phyloP scores from a whole-genome alignment of 345 rosid genomes.

The Reutealis trisperma region DNA sequence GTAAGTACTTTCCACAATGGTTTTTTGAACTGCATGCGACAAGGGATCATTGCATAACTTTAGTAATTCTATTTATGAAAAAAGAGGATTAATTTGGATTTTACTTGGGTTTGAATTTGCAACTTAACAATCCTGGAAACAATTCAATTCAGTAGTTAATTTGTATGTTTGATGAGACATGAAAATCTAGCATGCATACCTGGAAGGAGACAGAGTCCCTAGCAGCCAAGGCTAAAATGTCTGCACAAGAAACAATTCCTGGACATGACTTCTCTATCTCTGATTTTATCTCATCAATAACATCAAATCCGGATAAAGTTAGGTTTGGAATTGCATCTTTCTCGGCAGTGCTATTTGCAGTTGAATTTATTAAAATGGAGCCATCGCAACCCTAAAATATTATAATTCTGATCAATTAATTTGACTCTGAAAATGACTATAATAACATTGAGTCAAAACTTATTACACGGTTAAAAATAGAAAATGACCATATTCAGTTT shows the following conservation, averaged over 20 bases:
- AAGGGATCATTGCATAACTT: no score
- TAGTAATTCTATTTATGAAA: no score
- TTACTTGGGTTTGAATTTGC: no score
- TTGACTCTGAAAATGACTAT: no score
- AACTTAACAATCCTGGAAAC: no score
- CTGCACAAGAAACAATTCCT: slow-evolving; percentile 69
- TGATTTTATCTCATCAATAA: slow-evolving; percentile 56
- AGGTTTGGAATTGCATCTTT: slow-evolving; percentile 57
- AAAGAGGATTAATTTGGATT: no score
- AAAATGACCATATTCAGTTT: no score
- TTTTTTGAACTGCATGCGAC: slow-evolving; percentile 38
- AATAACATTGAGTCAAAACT: neutral
- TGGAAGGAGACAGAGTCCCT: slow-evolving; percentile 59
- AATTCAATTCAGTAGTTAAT: no score
- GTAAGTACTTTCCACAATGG: slow-evolving; percentile 69
- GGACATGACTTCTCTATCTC: slow-evolving; percentile 55
- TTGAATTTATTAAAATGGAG: slow-evolving; percentile 52
- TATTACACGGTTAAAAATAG: no score
- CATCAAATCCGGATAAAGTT: slow-evolving; percentile 47
- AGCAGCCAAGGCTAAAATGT: slow-evolving; percentile 53
- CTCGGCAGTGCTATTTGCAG: slow-evolving; percentile 43
- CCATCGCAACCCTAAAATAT: slow-evolving; percentile 64
- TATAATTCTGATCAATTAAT: no score
- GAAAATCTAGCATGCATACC: slow-evolving; percentile 18
- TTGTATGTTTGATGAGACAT: neutral